Conservation (phyloP, 23 red algal species). For the Pyropia haitanensis region DNA sequence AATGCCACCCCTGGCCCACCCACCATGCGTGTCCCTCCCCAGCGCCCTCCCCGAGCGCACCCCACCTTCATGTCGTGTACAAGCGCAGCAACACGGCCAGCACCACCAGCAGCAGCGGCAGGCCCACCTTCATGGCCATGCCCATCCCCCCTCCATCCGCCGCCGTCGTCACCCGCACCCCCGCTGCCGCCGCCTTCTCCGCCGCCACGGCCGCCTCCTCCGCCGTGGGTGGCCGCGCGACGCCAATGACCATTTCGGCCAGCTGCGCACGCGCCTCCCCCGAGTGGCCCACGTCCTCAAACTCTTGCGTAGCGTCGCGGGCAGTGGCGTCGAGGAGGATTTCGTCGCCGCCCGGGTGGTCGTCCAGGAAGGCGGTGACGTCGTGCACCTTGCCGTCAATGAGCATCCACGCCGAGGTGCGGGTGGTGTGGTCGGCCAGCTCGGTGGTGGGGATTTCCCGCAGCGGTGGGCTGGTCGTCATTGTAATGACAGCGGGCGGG, state of each 20-base stretch:
- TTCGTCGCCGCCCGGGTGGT: conserved; percentile 98
- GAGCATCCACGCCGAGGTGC: conserved; percentile 76
- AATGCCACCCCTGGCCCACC: too few relatives aligned
- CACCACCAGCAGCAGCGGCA: too few relatives aligned
- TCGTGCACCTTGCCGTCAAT: conserved; percentile 90
- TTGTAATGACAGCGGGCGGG: too few relatives aligned
- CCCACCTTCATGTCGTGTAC: too few relatives aligned
- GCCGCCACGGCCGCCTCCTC: conserved; percentile 40
- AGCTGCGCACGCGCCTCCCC: conserved; percentile 73
- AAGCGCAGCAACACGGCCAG: too few relatives aligned
- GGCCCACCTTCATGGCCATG: too few relatives aligned
- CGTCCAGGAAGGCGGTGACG: conserved; percentile 71
- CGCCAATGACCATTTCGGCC: conserved; percentile 61
- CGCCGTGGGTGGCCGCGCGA: conserved; percentile 42
- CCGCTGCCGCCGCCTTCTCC: conserved; percentile 14
- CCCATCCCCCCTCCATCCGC: not conserved
- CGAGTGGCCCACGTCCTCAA: conserved; percentile 98
- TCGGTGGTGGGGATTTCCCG: conserved; percentile 5
- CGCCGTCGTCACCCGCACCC: too few relatives aligned
- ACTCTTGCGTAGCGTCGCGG: conserved; percentile 89
- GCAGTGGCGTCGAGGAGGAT: conserved; percentile 83
- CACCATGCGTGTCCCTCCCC: too few relatives aligned
- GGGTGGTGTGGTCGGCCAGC: conserved; percentile 65
- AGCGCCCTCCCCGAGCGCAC: too few relatives aligned
- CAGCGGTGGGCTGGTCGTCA: too few relatives aligned